These are phyloP conservation scores for Hysterium pulicare DNA, from an alignment of 2,329 filamentous ascomycete species.

Conservation along the genomic window DNA sequence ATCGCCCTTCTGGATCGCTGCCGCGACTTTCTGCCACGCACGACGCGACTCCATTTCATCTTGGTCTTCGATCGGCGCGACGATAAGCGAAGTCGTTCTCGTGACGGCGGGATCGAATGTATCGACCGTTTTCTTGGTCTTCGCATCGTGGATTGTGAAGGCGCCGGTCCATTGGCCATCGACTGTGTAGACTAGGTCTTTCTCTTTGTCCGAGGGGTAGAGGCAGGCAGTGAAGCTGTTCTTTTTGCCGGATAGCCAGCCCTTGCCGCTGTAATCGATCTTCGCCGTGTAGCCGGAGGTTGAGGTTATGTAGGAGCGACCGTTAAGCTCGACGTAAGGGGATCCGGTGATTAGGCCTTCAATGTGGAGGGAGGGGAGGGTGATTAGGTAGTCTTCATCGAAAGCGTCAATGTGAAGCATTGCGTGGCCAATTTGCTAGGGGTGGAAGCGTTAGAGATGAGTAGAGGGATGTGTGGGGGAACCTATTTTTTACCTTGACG, in stretches of 20 bases:
- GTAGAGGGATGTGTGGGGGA: no score
- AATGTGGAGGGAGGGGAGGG: constrained; percentile 85
- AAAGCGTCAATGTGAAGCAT: constrained; percentile 68
- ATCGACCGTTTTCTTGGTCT: constrained; percentile 43
- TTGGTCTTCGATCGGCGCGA: constrained; percentile 73
- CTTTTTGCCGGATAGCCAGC: constrained; percentile 94
- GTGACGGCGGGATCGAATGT: constrained; percentile 46
- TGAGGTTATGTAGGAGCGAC: constrained; percentile 78
- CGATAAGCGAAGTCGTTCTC: constrained; percentile 62
- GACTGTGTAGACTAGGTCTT: constrained; percentile 73
- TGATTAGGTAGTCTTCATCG: constrained; percentile 81
- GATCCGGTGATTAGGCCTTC: constrained; percentile 84
- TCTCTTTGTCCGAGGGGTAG: constrained; percentile 67
- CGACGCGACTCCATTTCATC: constrained; percentile 83
- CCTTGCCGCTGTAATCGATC: constrained; percentile 90
- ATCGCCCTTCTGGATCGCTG: constrained; percentile 75
- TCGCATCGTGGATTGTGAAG: constrained; percentile 72
- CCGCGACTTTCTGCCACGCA: constrained; percentile 83
- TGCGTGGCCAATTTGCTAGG: constrained; percentile 83
- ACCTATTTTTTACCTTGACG: constrained; percentile 70
- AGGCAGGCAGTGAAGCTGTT: constrained; percentile 79
- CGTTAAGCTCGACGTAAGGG: constrained; percentile 89
- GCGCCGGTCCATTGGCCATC: constrained; percentile 87
- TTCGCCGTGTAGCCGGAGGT: constrained; percentile 83
- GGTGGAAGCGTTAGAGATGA: constrained; percentile 12